phyloP scores from a whole-genome alignment of 305 asterid genomes.

The Fraxinus dipetala region DNA sequence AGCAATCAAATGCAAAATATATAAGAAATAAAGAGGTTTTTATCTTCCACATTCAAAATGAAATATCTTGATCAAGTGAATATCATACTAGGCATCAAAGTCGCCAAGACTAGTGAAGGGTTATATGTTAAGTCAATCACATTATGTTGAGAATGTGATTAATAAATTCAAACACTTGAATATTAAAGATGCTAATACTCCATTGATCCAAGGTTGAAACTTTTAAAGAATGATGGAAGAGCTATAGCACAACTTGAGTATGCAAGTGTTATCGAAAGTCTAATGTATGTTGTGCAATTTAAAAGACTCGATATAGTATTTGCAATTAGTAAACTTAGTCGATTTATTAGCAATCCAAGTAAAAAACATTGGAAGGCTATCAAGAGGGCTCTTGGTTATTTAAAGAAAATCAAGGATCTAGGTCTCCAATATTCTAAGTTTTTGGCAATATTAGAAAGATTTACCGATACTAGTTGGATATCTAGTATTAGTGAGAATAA shows the following conservation, averaged over 20 bases:
- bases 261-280: background rate
- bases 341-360: background rate
- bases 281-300: background rate
- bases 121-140: background rate
- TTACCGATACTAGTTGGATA: background rate
- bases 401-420: background rate
- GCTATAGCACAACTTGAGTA: background rate
- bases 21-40: background rate
- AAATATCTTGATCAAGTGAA: background rate
- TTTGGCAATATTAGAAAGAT: background rate
- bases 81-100: background rate
- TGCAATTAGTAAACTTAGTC: background rate
- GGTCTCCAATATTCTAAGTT: background rate
- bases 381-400: background rate
- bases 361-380: too few species aligned
- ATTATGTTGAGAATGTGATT: background rate
- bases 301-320: background rate
- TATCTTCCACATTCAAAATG: background rate
- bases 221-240: background rate
- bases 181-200: background rate
- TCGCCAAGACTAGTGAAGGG: background rate
- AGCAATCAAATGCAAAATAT: background rate
- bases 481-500: background rate
- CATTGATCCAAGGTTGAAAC: background rate
- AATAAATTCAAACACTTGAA: background rate